Conservation (phyloP, 2,329 filamentous ascomycete genomes). For the Lizonia empirigonia region DNA sequence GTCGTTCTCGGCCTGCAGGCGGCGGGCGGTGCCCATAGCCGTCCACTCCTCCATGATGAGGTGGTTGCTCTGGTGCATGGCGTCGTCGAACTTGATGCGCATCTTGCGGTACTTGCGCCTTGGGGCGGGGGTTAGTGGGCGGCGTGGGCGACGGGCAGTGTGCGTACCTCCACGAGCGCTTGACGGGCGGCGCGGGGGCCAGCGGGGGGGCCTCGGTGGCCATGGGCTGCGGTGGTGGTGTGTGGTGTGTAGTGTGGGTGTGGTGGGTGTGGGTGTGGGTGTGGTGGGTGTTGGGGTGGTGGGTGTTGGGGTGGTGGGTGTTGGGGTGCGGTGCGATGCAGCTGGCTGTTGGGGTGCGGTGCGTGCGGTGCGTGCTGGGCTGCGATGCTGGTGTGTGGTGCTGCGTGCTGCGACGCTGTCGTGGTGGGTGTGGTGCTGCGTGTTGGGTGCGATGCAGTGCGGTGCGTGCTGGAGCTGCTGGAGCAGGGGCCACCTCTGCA, state of each 20-base stretch:
- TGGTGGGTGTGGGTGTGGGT: background rate
- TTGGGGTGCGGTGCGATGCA: background rate
- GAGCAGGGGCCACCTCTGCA: too few relatives aligned
- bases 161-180: constrained; percentile 48
- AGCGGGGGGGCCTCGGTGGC: constrained; percentile 31
- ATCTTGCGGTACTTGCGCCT: constrained; percentile 94
- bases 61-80: constrained; percentile 80
- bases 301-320: background rate
- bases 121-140: constrained; percentile 3
- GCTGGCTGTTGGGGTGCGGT: background rate
- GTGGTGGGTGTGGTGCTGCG: too few relatives aligned
- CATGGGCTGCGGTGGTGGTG: constrained; percentile 27
- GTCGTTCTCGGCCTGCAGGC: constrained; percentile 89
- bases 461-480: too few relatives aligned
- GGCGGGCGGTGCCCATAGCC: constrained; percentile 78
- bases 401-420: background rate
- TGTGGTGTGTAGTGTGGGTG: background rate
- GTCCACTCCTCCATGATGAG: constrained; percentile 82
- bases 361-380: background rate
- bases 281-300: background rate
- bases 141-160: background rate
- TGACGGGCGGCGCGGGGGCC: constrained; percentile 30
- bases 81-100: constrained; percentile 76
- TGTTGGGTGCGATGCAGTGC: too few relatives aligned
- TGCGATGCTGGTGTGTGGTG: background rate